Evolutionary conservation across 345 rosid species (phyloP), one percentile per base, ranked within the genome.

Genomic region (Aegle marmelos): DNA sequence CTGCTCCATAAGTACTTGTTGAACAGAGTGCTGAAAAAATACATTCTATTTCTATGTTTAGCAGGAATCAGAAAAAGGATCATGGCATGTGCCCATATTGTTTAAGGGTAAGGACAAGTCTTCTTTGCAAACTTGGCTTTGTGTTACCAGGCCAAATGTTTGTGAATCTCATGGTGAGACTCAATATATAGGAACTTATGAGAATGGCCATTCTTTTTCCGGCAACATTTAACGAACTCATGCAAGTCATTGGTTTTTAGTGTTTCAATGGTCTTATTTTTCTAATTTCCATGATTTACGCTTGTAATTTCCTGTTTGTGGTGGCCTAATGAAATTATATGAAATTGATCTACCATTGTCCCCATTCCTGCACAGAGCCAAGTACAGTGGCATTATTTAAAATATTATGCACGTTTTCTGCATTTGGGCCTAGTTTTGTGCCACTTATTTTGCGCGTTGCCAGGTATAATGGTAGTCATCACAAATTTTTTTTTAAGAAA

Each of bases 31-130:
- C 61, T 67, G 48, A 78, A 13, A 31, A 62, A n/a, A n/a, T n/a
- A n/a, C n/a, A n/a, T n/a, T 9, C 54, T 19, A 19, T 19, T 19
- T 19, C 17, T 27, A 14, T 53, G 48, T 61, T 58, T 75, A 82
- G 78, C 87, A 95, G 98, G 98, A 95, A 86, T 93, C 95, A 21
- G 97, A 84, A 72, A 93, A 88, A 68, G 94, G 98, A 70, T 91
- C 92, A 54, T 95, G 98, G 98, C 97, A 95, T 82, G 88, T 91
- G 11, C 98, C 98, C 6, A 78, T 91, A 19, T 58, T 74, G 5
- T 77, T 76, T 50, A 73, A 79, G 53, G 75, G 74, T 70, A 76
- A 63, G 22, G 83, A 82, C 21, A 1, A 34, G 88, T 85, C 64
- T 72, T 45, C 86, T 61, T 81, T 53, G 10, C 85, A 75, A 83